phyloP scores from a whole-genome alignment of 1,139 yeast genomes.

The Debaryomycetaceae sp. region DNA sequence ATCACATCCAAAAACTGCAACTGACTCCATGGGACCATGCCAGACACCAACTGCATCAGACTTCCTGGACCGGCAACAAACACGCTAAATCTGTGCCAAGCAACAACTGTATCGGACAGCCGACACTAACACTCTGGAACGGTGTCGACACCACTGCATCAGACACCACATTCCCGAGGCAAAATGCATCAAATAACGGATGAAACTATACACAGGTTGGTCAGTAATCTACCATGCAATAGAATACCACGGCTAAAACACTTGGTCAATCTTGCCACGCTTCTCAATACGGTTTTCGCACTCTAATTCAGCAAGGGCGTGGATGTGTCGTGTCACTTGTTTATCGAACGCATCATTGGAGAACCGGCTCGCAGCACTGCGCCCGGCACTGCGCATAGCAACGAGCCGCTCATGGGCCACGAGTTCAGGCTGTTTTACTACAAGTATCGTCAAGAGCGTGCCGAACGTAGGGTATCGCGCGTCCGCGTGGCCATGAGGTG shows the following conservation, averaged over 20 bases:
- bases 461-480: constrained; percentile 30
- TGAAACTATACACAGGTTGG: no score
- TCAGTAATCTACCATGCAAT: no score
- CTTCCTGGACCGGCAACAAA: no score
- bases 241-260: constrained; percentile 25
- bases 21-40: no score
- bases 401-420: constrained; percentile 22
- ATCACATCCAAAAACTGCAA: no score
- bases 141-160: no score
- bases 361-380: constrained; percentile 31
- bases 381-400: constrained; percentile 43
- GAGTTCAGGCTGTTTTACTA: constrained; percentile 30
- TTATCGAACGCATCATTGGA: constrained; percentile 53
- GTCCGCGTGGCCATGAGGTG: constrained; percentile 6
- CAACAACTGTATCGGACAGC: no score
- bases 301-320: constrained; percentile 29
- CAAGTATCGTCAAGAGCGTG: constrained; percentile 23
- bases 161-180: no score
- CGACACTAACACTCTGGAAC: no score
- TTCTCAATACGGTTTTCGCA: constrained; percentile 21
- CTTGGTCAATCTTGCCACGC: constrained; percentile 28
- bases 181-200: no score
- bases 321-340: constrained; percentile 45
- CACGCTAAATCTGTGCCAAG: no score
- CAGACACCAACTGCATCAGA: no score